Evolutionary conservation across 345 rosid species (phyloP).

Genomic region (Boechera divaricarpa): DNA sequence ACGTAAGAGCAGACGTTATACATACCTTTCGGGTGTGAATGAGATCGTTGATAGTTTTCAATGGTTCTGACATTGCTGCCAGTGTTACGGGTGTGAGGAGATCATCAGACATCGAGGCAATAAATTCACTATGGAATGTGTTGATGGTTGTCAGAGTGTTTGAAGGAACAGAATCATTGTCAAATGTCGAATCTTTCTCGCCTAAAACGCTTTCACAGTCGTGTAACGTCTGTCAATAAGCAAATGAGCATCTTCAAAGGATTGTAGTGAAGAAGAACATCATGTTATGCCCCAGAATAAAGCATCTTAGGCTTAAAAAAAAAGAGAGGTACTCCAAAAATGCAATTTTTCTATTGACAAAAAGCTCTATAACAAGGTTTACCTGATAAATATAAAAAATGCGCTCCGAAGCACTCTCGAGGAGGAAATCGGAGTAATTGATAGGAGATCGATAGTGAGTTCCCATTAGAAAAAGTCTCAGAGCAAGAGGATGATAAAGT

Average conservation of each 20-base stretch:
- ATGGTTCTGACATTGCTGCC: slow-evolving; percentile 86
- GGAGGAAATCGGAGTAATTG: slow-evolving; percentile 79
- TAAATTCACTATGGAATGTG: slow-evolving; percentile 59
- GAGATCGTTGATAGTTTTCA: slow-evolving; percentile 84
- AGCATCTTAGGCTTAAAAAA: slow-evolving; percentile 19
- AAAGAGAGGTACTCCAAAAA: background rate
- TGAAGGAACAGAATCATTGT: slow-evolving; percentile 52
- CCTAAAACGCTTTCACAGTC: slow-evolving; percentile 68
- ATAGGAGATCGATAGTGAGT: slow-evolving; percentile 96
- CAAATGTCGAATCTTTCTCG: slow-evolving; percentile 48
- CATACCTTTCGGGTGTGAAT: slow-evolving; percentile 80
- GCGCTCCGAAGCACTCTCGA: slow-evolving; percentile 97
- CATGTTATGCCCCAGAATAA: background rate
- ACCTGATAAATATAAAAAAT: slow-evolving; percentile 94
- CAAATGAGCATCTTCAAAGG: slow-evolving; percentile 12
- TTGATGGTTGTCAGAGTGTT: slow-evolving; percentile 53
- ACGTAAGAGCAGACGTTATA: slow-evolving; percentile 11
- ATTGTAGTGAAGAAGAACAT: slow-evolving; percentile 1
- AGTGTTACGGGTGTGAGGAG: slow-evolving; percentile 79
- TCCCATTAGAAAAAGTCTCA: slow-evolving; percentile 85
- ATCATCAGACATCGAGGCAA: slow-evolving; percentile 93
- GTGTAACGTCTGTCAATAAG: slow-evolving; percentile 66
- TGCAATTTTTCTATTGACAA: background rate
- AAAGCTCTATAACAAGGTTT: slow-evolving; percentile 5
- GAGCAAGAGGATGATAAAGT: slow-evolving; percentile 84